Conservation (phyloP, 331 rosid genomes). For the Acacia pycnantha region DNA sequence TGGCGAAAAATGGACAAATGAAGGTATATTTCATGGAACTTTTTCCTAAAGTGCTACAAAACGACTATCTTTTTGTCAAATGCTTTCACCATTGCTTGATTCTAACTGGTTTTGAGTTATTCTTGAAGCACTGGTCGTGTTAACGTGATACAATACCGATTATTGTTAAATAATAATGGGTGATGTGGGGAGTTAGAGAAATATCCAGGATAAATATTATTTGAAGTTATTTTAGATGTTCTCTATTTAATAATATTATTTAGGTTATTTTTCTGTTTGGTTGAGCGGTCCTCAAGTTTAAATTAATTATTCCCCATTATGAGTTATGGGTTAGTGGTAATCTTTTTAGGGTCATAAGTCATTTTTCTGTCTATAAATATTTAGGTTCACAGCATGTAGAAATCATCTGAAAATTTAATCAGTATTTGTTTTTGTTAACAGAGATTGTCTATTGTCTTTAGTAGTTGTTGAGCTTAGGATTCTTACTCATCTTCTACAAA, state of each 20-base stretch:
- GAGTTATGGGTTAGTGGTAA: not conserved
- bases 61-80: not conserved
- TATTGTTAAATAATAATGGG: not conserved
- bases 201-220: not conserved
- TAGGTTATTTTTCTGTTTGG: not conserved
- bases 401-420: not conserved
- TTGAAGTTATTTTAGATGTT: not conserved
- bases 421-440: no score
- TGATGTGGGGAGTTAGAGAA: not conserved
- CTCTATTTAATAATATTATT: no score
- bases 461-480: not conserved
- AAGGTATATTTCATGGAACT: conserved; percentile 47
- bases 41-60: not conserved
- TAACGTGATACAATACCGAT: not conserved
- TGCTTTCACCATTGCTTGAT: not conserved
- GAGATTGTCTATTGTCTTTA: not conserved
- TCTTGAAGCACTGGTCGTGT: not conserved
- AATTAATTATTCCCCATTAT: not conserved
- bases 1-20: conserved; percentile 49
- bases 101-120: not conserved
- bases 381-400: not conserved
- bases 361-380: not conserved
- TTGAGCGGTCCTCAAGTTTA: not conserved
- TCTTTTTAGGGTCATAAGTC: not conserved
- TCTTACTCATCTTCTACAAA: not conserved